Evolutionary conservation across 257 asterid species (phyloP), one percentile per base, ranked within the genome.

Genomic region (Solanum etuberosum): DNA sequence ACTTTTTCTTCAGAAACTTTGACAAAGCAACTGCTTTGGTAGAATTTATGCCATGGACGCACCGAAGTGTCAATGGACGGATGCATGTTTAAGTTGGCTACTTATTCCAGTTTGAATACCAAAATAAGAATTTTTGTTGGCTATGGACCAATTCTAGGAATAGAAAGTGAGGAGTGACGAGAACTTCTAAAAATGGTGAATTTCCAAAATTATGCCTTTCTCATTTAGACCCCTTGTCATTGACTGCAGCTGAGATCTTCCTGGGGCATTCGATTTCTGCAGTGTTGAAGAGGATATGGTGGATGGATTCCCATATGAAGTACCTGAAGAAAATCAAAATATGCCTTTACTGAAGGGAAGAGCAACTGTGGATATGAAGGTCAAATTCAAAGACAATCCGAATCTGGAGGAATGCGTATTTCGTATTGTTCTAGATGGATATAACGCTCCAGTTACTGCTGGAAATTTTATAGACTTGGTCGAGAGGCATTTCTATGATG

Each of bases 171-270:
- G 88, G 87, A 88, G 61, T 37, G 77, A 76, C 46, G 82, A 86
- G 76, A 88, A 48, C 85, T 81, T 29, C 10, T 48, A 0, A 81
- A 81, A 81, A 31, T 48, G 86, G 88, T 48, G 88, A 87, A 83
- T 89, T 87, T 92, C 93, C 92, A 74, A 93, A 93, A 91, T 84
- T 90, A 83, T 90, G 91, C 88, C 88, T 16, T 89, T 93, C 98
- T 95, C 98, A 95, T 95, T 94, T 97, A 92, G 87, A 88, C 91
- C 85, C 93, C 98, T 95, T 95, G 94, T 95, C 93, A 96, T 93
- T 95, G 95, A 94, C 99, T 96, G 99, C 99, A 97, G 99, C 99
- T 97, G 99, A 97, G 99, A 95, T 96, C 98, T 96, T 94, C 99
- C 92, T 97, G 98, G 98, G 97, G 99, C 97, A 93, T 95, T 97